Base-by-base conservation (phyloP, 768 basidiomycete genomes). In the Dictyophora rubrovolvata region DNA sequence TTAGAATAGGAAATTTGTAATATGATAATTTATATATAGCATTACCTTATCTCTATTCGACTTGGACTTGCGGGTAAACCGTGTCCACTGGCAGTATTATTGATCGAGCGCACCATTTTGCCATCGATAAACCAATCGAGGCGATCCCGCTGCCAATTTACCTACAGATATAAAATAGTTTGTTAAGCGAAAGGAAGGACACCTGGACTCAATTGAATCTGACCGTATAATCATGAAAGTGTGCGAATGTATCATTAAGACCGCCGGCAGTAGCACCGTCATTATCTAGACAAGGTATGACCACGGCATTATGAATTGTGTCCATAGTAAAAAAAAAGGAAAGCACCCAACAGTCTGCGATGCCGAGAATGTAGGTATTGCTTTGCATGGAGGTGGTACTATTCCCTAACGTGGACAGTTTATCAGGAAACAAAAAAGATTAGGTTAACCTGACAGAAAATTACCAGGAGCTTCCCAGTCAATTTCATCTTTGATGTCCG, bases 391-490 rank as follows among this genome's bases (percentile, higher is more conserved):
- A 66, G 1, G 79, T 80, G 1, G 82, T 84, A 18, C 71, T 65
- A 50, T 73, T 73, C 2, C 70, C 70, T 23, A 68, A 63, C 56
- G 56, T 62, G 28, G 22, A 23, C 35, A 33, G 36, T n/a, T 14
- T 7, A 28, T 49, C 68, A 63, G 47, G 28, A 1, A 12, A n/a
- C n/a, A n/a, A n/a, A 20, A 6, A 34, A 22, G 22, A 20, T 7
- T 5, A 18, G 20, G 42, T 18, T 7, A 12, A 4, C 23, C 7
- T 23, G 10, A 10, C 47, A 18, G 10, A 16, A 33, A 11, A 2
- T 33, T 53, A 6, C 87, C 87, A 56, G 87, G 85, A 65, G 84
- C 91, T 68, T 90, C 88, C 88, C 89, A 90, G 63, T 92, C 89
- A 54, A 92, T 87, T 68, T 91, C 89, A 66, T 89, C 87, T 68